Conservation (phyloP, 257 asterid genomes). For the Ballota nigra region DNA sequence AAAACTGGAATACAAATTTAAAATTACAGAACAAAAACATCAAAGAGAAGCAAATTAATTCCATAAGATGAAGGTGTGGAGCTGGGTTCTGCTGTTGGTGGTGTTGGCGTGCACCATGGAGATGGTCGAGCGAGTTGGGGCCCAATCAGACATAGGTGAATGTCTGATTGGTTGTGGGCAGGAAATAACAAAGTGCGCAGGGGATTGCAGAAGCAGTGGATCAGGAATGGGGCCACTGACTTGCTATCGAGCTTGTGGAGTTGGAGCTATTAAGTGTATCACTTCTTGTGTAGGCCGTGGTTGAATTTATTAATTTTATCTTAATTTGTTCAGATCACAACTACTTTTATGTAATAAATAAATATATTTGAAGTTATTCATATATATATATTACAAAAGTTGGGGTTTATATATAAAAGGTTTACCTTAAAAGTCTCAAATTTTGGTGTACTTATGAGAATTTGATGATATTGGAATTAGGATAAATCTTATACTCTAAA, state of each 20-base stretch:
- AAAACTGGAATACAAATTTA: no score
- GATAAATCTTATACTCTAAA: no score
- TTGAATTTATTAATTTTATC: no score
- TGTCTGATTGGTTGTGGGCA: slow-evolving; percentile 22
- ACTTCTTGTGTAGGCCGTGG: background rate
- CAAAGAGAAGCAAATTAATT: background rate
- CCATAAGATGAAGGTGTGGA: background rate
- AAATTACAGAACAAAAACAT: background rate
- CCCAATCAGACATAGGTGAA: slow-evolving; percentile 16
- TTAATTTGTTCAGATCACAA: background rate
- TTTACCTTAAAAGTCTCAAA: no score
- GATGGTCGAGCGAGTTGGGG: background rate
- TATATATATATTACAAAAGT: no score
- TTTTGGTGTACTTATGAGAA: no score
- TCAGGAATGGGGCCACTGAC: background rate
- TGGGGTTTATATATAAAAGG: no score
- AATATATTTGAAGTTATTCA: no score
- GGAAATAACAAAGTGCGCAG: background rate
- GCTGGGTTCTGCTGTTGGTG: background rate
- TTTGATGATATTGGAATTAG: no score
- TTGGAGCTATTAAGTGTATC: slow-evolving; percentile 3
- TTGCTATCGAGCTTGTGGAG: slow-evolving; percentile 21
- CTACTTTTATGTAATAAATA: background rate
- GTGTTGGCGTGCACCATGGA: slow-evolving; percentile 13
- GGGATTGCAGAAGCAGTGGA: slow-evolving; percentile 9